These are phyloP conservation scores for Punica granatum DNA, from an alignment of 345 rosid species.

Conservation along the genomic window DNA sequence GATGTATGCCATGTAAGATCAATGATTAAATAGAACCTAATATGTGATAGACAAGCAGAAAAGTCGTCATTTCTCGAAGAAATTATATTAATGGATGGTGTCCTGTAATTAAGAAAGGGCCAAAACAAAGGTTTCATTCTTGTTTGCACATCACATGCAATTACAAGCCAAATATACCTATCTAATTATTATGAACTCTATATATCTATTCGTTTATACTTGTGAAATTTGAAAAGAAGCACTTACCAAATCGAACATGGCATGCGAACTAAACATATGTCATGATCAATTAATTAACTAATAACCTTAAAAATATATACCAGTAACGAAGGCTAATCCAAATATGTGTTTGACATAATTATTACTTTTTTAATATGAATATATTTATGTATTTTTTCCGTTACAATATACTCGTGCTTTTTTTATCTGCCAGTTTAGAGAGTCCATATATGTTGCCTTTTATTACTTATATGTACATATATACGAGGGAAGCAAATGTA, in stretches of 20 bases:
- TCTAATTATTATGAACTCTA: not conserved
- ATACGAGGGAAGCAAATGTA: no score
- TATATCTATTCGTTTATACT: not conserved
- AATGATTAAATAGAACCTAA: not conserved
- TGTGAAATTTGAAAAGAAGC: not conserved
- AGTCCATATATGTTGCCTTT: no score
- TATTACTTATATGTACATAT: no score
- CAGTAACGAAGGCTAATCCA: no score
- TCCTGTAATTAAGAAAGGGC: not conserved
- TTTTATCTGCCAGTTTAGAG: no score
- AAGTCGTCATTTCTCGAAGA: no score
- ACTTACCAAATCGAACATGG: not conserved
- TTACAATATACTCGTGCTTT: no score
- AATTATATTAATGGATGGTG: no score
- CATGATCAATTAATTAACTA: not conserved
- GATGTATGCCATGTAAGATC: no score
- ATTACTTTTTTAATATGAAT: no score
- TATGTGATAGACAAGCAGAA: not conserved
- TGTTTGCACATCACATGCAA: constrained; percentile 3
- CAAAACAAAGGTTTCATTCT: not conserved
- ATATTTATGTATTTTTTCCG: no score
- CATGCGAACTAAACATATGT: not conserved
- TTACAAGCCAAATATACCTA: not conserved
- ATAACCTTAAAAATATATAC: not conserved
- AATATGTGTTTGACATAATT: not conserved